A percentile compares a stretch with the other conserved stretches of the same genome.
These are phyloP conservation scores for Sporothrix luriei DNA, from an alignment of 2,329 filamentous ascomycete genomes.

Conservation along the genomic window DNA sequence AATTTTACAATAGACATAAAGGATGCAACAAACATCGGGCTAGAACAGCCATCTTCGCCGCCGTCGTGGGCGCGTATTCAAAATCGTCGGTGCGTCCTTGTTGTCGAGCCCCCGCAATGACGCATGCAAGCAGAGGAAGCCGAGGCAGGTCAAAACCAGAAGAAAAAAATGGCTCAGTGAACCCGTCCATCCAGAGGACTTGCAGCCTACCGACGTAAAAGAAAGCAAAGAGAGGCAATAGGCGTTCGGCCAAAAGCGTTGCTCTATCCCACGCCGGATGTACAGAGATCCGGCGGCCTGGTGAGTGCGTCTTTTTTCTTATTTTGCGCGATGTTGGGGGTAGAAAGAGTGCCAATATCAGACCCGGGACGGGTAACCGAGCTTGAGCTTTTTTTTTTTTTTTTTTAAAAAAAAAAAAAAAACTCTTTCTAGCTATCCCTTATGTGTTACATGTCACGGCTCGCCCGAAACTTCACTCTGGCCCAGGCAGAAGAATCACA, in stretches of 20 bases:
- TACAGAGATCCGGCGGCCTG: slow-evolving; percentile 9
- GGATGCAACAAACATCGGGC: background rate
- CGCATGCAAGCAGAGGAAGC: background rate
- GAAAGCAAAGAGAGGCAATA: background rate
- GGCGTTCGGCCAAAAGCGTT: too few relatives aligned
- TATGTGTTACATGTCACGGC: background rate
- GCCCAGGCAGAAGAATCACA: background rate
- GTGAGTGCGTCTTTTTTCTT: slow-evolving; percentile 25
- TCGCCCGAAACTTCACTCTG: background rate
- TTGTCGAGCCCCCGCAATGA: slow-evolving; percentile 3
- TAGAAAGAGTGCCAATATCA: background rate
- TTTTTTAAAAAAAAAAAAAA: background rate
- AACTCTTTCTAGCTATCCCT: background rate
- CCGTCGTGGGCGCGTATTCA: background rate
- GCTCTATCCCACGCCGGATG: slow-evolving; percentile 7
- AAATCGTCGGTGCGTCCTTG: background rate
- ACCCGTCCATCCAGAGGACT: slow-evolving; percentile 26
- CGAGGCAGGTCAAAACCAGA: too few relatives aligned
- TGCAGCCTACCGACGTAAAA: background rate
- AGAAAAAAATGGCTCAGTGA: slow-evolving; percentile 30
- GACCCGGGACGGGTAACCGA: background rate
- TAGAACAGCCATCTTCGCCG: background rate
- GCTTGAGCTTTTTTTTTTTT: too few relatives aligned
- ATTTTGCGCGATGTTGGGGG: background rate
- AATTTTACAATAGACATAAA: background rate